Conservation (phyloP, 371 early-diverging fungal species). For the Mycotypha africana region DNA sequence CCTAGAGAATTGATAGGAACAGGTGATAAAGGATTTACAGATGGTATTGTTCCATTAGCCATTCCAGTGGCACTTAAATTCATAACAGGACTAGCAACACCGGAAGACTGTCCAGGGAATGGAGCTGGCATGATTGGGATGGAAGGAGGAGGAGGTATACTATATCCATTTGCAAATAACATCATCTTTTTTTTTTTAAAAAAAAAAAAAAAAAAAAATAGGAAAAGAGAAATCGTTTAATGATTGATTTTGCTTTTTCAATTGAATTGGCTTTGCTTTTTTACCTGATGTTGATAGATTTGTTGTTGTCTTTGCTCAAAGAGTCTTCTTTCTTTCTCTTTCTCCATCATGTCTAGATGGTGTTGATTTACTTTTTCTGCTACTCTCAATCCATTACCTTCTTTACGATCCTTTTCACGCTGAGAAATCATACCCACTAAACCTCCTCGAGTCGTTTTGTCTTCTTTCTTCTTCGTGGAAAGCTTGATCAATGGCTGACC, state of each 20-base stretch:
- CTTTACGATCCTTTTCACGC: slow-evolving; percentile 36
- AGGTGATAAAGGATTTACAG: slow-evolving; percentile 7
- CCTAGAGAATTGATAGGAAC: not conserved
- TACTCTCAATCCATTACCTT: slow-evolving; percentile 30
- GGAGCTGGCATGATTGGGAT: slow-evolving; percentile 10
- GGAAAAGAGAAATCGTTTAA: not conserved
- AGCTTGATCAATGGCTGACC: slow-evolving; percentile 47
- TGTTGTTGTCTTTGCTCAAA: slow-evolving; percentile 48
- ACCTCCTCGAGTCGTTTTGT: slow-evolving; percentile 30
- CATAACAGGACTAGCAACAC: no score
- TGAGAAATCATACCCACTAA: slow-evolving; percentile 45
- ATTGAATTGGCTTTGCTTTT: no score
- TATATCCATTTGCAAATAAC: slow-evolving; percentile 34
- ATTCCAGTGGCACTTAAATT: no score
- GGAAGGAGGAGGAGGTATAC: slow-evolving; percentile 23
- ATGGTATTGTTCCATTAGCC: slow-evolving; percentile 10
- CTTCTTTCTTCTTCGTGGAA: slow-evolving; percentile 30
- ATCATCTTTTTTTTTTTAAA: slow-evolving; percentile 23
- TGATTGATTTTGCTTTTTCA: not conserved
- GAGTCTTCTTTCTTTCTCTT: slow-evolving; percentile 41
- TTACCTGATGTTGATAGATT: slow-evolving; percentile 40
- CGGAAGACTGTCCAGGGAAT: slow-evolving; percentile 20
- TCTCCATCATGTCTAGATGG: slow-evolving; percentile 29
- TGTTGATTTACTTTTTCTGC: slow-evolving; percentile 34
- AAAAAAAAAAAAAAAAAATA: not conserved